phyloP scores from a whole-genome alignment of 345 rosid genomes.

The Salix caprea region DNA sequence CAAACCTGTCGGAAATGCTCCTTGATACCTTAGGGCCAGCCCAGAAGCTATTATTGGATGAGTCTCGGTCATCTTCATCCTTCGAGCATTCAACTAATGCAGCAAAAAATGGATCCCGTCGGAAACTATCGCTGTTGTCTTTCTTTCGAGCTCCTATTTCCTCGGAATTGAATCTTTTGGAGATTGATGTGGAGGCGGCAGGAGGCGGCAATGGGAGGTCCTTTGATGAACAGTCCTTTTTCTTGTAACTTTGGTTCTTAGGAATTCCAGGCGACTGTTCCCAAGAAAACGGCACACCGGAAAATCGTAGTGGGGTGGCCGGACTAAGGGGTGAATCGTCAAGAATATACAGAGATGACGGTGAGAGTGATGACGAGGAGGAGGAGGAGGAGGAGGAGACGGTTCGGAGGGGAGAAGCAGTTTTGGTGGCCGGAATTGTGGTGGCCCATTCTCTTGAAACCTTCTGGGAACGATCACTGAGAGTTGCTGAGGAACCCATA shows the following conservation, averaged over 20 bases:
- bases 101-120: constrained; percentile 63
- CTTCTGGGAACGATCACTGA: constrained; percentile 9
- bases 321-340: constrained; percentile 55
- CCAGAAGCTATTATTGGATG: constrained; percentile 5
- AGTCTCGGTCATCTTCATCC: constrained; percentile 24
- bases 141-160: constrained; percentile 26
- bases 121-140: constrained; percentile 8
- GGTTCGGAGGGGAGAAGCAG: constrained; percentile 16
- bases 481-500: constrained; percentile 19
- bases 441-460: constrained; percentile 14
- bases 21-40: constrained; percentile 30
- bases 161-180: constrained; percentile 19
- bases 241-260: constrained; percentile 41
- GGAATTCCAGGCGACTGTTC: constrained; percentile 86
- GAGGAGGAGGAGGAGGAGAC: constrained; percentile 33
- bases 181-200: constrained; percentile 15
- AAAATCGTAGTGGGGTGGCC: constrained; percentile 49
- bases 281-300: constrained; percentile 95
- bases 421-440: constrained; percentile 11
- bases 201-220: constrained; percentile 69
- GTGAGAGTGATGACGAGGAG: constrained; percentile 31
- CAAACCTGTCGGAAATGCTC: constrained; percentile 39
- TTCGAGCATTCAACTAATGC: constrained; percentile 78
- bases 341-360: constrained; percentile 35
- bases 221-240: constrained; percentile 26